Conservation (phyloP, 2,329 filamentous ascomycete species). For the Cercospora beticola region DNA sequence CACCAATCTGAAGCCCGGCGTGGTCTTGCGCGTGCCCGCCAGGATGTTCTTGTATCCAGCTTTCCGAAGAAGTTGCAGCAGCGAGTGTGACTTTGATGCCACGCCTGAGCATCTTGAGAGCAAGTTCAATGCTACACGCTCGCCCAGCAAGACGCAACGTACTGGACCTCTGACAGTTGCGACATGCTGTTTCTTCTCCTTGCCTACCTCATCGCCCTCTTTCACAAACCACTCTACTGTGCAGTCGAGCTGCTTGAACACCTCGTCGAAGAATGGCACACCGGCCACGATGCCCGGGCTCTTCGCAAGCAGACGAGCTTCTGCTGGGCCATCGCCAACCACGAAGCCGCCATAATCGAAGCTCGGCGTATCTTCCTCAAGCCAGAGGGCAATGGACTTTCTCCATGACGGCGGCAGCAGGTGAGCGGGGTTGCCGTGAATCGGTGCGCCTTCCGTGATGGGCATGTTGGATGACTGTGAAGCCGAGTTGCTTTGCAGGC, state of each 20-base stretch:
- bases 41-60: constrained; percentile 77
- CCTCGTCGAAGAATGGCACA: constrained; percentile 91
- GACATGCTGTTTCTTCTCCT: constrained; percentile 60
- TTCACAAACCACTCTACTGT: constrained; percentile 80
- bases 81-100: constrained; percentile 60
- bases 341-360: constrained; percentile 98
- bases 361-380: constrained; percentile 92
- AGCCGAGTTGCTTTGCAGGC: neutral
- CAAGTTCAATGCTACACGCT: constrained; percentile 88
- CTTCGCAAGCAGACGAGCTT: constrained; percentile 58
- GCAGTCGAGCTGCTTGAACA: constrained; percentile 87
- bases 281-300: constrained; percentile 79
- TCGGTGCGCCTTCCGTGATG: constrained; percentile 53
- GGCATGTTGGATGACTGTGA: constrained; percentile 29
- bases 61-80: constrained; percentile 54
- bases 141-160: constrained; percentile 80
- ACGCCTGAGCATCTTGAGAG: constrained; percentile 89
- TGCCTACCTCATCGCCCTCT: constrained; percentile 70
- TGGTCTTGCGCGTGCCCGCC: constrained; percentile 96
- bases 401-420: constrained; percentile 86
- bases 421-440: constrained; percentile 63
- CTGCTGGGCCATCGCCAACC: constrained; percentile 66
- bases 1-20: constrained; percentile 88
- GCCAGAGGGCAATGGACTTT: constrained; percentile 75
- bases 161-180: constrained; percentile 86